These are phyloP conservation scores for Viola pubescens DNA, from an alignment of 441 rosid genomes.

Conservation along the genomic window DNA sequence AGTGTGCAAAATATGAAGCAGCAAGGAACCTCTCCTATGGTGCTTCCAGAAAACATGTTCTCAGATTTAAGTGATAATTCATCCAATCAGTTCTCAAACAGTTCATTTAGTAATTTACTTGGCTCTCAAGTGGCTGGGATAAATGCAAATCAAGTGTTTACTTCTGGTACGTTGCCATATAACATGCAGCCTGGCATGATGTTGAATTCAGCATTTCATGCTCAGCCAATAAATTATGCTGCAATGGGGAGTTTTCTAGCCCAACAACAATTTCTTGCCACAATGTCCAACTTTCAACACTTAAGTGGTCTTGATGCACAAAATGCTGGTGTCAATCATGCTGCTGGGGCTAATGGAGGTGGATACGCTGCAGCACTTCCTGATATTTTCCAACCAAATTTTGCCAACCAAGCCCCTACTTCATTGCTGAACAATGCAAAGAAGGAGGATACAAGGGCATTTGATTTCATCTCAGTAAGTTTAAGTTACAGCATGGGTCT, in stretches of 20 bases:
- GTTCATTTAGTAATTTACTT: slow-evolving; percentile 38
- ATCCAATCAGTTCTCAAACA: slow-evolving; percentile 33
- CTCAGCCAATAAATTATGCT: slow-evolving; percentile 66
- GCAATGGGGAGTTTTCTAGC: slow-evolving; percentile 64
- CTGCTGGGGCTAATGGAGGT: slow-evolving; percentile 30
- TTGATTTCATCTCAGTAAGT: slow-evolving; percentile 95
- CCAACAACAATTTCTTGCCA: slow-evolving; percentile 80
- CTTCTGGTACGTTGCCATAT: slow-evolving; percentile 45
- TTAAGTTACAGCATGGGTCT: slow-evolving; percentile 10
- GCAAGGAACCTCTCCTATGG: slow-evolving; percentile 30
- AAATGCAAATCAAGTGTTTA: slow-evolving; percentile 37
- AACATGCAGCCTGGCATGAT: slow-evolving; percentile 56
- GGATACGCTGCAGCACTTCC: slow-evolving; percentile 52
- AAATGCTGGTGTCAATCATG: slow-evolving; percentile 31
- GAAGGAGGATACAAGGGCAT: slow-evolving; percentile 88
- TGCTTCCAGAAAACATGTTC: slow-evolving; percentile 38
- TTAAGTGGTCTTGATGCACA: slow-evolving; percentile 47
- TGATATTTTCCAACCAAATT: slow-evolving; percentile 77
- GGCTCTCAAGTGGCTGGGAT: slow-evolving; percentile 49
- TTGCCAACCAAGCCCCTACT: slow-evolving; percentile 47
- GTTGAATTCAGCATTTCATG: slow-evolving; percentile 55
- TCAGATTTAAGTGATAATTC: slow-evolving; percentile 33
- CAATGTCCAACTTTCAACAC: slow-evolving; percentile 70
- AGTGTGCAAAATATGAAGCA: slow-evolving; percentile 33
- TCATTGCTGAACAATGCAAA: slow-evolving; percentile 52